Conservation (phyloP, 169 alveolate species). For the Amoebophrya sp. region DNA sequence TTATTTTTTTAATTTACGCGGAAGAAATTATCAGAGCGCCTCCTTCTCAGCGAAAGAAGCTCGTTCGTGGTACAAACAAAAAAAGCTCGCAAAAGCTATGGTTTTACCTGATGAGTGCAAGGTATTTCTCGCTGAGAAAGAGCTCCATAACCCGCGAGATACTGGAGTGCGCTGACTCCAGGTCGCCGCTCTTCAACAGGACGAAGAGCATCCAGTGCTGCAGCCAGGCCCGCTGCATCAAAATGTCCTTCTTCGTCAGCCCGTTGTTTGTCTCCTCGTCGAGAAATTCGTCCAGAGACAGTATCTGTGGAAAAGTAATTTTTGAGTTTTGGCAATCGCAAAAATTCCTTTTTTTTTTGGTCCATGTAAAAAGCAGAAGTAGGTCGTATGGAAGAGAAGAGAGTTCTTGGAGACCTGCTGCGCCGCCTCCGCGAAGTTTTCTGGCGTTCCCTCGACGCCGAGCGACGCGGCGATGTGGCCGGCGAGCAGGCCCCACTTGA, state of each 20-base stretch:
- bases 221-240: not conserved
- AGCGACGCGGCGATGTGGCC: not conserved
- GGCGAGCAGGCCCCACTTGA: not conserved
- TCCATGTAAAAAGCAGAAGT: not conserved
- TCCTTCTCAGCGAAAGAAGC: not conserved
- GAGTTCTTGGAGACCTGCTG: not conserved
- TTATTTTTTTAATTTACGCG: no score
- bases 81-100: no score
- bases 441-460: no score
- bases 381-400: not conserved
- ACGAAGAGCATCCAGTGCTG: constrained; percentile 2
- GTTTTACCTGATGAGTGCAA: not conserved
- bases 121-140: not conserved
- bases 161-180: not conserved
- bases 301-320: not conserved
- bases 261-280: not conserved
- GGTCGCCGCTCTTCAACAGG: not conserved
- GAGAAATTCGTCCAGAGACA: not conserved
- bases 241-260: not conserved
- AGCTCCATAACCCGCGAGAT: not conserved
- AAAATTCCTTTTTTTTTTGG: not conserved
- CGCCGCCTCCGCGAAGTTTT: not conserved
- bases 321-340: not conserved
- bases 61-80: not conserved
- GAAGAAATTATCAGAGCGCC: no score